These are phyloP conservation scores for Kazachstania psychrophila DNA, from an alignment of 805 yeast species.

Conservation along the genomic window DNA sequence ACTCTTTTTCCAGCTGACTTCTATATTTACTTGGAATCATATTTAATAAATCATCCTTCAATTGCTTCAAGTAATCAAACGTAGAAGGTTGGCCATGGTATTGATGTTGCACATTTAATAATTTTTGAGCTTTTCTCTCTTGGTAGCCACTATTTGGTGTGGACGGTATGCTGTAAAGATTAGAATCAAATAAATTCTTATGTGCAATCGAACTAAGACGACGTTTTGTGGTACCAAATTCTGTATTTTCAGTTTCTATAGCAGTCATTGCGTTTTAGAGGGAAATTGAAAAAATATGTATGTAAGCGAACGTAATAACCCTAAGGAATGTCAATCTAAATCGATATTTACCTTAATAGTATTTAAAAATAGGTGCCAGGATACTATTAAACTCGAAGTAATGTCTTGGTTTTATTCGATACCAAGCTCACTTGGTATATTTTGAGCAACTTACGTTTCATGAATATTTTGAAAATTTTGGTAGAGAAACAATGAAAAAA, in stretches of 20 bases:
- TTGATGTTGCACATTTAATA: not conserved
- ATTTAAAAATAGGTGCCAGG: too few species aligned
- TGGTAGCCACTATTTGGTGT: constrained; percentile 10
- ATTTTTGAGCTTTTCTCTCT: constrained; percentile 1
- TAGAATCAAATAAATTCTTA: constrained; percentile 19
- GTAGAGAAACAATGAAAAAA: too few species aligned
- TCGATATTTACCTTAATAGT: too few species aligned
- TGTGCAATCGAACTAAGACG: constrained; percentile 14
- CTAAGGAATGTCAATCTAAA: not conserved
- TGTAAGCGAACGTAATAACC: not conserved
- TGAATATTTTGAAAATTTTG: not conserved
- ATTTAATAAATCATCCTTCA: not conserved
- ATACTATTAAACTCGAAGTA: too few species aligned
- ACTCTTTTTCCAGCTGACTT: not conserved
- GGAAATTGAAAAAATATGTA: not conserved
- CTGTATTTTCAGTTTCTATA: not conserved
- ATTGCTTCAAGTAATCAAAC: not conserved
- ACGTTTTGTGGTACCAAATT: constrained; percentile 6
- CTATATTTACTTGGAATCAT: not conserved
- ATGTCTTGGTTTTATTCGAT: too few species aligned
- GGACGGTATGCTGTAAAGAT: constrained; percentile 12
- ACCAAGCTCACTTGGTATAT: too few species aligned
- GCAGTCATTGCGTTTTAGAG: not conserved
- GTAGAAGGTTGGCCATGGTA: not conserved
- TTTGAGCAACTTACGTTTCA: not conserved